These are phyloP conservation scores for Linum tenue DNA, from an alignment of 345 rosid species.

Conservation along the genomic window DNA sequence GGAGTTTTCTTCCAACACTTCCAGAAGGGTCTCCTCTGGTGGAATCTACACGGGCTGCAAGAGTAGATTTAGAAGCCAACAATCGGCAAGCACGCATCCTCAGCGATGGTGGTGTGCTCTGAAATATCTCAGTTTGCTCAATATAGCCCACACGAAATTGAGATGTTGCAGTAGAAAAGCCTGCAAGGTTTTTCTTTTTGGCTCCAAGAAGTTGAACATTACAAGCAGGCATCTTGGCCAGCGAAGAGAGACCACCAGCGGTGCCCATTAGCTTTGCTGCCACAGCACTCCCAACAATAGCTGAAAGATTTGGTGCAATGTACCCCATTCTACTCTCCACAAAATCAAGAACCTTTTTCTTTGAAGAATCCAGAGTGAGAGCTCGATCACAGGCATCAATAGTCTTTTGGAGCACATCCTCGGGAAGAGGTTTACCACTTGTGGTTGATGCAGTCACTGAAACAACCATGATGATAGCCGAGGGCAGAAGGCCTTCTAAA, in stretches of 20 bases:
- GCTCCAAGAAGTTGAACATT: constrained; percentile 90
- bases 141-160: constrained; percentile 75
- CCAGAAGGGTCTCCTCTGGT: constrained; percentile 77
- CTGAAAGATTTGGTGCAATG: constrained; percentile 87
- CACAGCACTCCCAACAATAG: constrained; percentile 92
- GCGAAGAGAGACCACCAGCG: constrained; percentile 85
- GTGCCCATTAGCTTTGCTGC: constrained; percentile 97
- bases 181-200: constrained; percentile 89
- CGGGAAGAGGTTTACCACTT: constrained; percentile 83
- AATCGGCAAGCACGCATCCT: constrained; percentile 72
- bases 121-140: constrained; percentile 82
- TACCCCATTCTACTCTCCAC: constrained; percentile 94
- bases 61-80: constrained; percentile 77
- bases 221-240: constrained; percentile 98
- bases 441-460: constrained; percentile 91
- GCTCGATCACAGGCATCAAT: constrained; percentile 86
- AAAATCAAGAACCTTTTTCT: constrained; percentile 89
- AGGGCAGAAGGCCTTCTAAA: constrained; percentile 76
- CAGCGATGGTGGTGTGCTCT: constrained; percentile 66
- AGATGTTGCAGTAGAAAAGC: constrained; percentile 84
- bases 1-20: constrained; percentile 52
- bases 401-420: constrained; percentile 71
- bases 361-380: constrained; percentile 59
- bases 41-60: constrained; percentile 85
- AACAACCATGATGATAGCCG: constrained; percentile 87